Evolutionary conservation across 176 grass and related monocot genomes (phyloP).

Genomic region (Ananas comosus): DNA sequence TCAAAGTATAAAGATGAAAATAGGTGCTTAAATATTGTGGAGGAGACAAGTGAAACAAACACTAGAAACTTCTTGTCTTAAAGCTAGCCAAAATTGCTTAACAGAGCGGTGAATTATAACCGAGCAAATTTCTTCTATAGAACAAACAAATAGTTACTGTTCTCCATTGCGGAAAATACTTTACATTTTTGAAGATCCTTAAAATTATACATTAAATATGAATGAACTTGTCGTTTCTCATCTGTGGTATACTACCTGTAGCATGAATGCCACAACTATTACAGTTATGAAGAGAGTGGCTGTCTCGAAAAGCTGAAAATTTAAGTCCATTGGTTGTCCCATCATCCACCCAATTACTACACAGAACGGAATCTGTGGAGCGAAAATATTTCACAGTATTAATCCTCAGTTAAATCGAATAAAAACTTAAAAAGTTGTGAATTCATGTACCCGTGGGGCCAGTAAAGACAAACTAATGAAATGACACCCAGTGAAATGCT

Average conservation of each 20-base stretch:
- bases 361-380: conserved; percentile 63
- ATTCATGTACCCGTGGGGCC: too few relatives aligned
- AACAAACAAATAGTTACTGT: too few relatives aligned
- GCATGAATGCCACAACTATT: conserved; percentile 60
- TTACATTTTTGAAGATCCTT: too few relatives aligned
- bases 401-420: conserved; percentile 9
- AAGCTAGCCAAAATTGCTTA: too few relatives aligned
- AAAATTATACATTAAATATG: background rate
- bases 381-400: background rate
- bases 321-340: conserved; percentile 73
- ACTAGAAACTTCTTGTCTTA: too few relatives aligned
- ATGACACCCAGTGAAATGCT: background rate
- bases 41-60: too few relatives aligned
- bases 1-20: background rate
- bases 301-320: conserved; percentile 76
- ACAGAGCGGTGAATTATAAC: too few relatives aligned
- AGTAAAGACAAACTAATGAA: background rate
- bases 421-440: background rate
- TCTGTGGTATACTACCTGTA: conserved; percentile 40
- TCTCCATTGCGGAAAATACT: too few relatives aligned
- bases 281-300: conserved; percentile 67
- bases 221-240: background rate
- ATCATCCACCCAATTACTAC: conserved; percentile 64
- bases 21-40: background rate
- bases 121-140: too few relatives aligned